Evolutionary conservation across 208 protist genomes (phyloP), one percentile per base, ranked within the genome.

Genomic region (Wallacemonas sp.): DNA sequence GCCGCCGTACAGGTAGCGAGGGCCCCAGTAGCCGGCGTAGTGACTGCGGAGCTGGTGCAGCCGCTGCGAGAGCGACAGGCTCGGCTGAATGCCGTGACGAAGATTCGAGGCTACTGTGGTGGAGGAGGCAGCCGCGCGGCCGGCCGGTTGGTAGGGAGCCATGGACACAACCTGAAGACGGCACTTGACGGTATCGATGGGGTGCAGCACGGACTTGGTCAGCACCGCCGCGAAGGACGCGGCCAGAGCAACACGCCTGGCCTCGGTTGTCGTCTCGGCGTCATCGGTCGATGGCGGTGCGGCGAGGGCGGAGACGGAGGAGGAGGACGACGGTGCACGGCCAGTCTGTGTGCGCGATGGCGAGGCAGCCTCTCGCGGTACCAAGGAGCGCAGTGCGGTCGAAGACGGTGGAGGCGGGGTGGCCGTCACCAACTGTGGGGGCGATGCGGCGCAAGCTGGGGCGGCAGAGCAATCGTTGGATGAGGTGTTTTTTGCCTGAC

Each of bases 141-240:
- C n/a, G n/a, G n/a, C n/a, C n/a, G n/a, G n/a, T n/a, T n/a, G n/a
- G n/a, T n/a, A n/a, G n/a, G 26, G 63, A 54, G n/a, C 7, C 23
- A 71, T 72, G 61, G 65, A 62, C 14, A 76, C 42, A 1, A 86
- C 67, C 67, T 95, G 89, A 45, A 92, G 36, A 2, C 89, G 84
- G 50, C 84, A 95, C 69, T 95, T 95, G 23, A 92, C 28, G 0
- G 89, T 95, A 62, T 95, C 89, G 26, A 95, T 68, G 4, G 89
- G 89, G 70, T 95, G 87, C 20, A 93, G 72, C 14, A 92, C 3
- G 1, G 82, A 82, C 68, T 95, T 95, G 28, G 89, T 82, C 16
- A 86, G 1, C 18, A 89, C 26, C 4, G 84, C 80, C 1, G 89
- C 82, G 1, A 57, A 25, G 2, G 82, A 76, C 1, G 84, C 76